A percentile compares a stretch with the other conserved stretches of the same genome.
Conservation (phyloP, 2,329 filamentous ascomycete genomes). For the Exophiala phaeomuriformis region DNA sequence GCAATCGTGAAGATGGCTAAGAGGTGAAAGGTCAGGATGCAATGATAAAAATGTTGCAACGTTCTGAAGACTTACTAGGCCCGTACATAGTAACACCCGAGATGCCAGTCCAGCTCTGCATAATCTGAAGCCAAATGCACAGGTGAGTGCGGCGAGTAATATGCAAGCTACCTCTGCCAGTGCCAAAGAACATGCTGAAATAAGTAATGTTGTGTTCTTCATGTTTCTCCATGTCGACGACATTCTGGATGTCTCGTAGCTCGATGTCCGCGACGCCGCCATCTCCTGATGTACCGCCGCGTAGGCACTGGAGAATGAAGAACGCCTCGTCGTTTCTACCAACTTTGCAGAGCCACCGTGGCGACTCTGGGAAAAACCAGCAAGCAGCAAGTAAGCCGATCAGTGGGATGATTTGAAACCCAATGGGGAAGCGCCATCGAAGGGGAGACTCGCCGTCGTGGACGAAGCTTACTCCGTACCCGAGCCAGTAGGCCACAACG, state of each 20-base stretch:
- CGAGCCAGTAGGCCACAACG: slow-evolving; percentile 30
- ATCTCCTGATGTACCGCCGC: slow-evolving; percentile 51
- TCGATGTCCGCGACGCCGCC: slow-evolving; percentile 52
- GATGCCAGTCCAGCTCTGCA: slow-evolving; percentile 61
- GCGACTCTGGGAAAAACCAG: slow-evolving; percentile 65
- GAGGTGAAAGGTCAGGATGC: too few relatives aligned
- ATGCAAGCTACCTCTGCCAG: slow-evolving; percentile 58
- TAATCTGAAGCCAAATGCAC: slow-evolving; percentile 64
- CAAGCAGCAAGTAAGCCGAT: slow-evolving; percentile 49
- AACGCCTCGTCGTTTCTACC: slow-evolving; percentile 60
- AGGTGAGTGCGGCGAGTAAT: slow-evolving; percentile 61
- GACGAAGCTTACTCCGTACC: slow-evolving; percentile 18
- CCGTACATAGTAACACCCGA: slow-evolving; percentile 59
- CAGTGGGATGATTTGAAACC: slow-evolving; percentile 61
- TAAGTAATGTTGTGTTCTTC: slow-evolving; percentile 49
- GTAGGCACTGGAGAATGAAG: slow-evolving; percentile 57
- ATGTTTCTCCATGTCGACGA: slow-evolving; percentile 55
- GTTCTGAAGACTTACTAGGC: slow-evolving; percentile 23
- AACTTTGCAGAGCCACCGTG: slow-evolving; percentile 59
- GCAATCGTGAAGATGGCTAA: slow-evolving; percentile 57
- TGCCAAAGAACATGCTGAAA: slow-evolving; percentile 59
- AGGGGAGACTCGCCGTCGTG: slow-evolving; percentile 53
- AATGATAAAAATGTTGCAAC: too few relatives aligned
- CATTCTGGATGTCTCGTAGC: slow-evolving; percentile 60
- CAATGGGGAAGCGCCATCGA: slow-evolving; percentile 62